Conservation (phyloP, 495 filamentous ascomycete genomes). For the Tricharina praecox region DNA sequence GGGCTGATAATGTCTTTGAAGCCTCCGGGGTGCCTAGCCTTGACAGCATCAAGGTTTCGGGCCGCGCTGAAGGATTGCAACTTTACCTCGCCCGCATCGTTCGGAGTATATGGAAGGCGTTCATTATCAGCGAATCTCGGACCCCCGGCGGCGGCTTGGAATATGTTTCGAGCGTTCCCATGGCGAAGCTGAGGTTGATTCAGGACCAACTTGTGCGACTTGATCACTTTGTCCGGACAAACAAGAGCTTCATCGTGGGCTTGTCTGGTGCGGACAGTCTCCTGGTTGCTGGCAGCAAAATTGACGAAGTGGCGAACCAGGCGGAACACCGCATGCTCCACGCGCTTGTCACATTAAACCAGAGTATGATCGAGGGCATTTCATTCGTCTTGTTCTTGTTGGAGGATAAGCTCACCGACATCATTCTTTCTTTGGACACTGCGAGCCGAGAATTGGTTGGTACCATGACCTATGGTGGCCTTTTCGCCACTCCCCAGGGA, state of each 20-base stretch:
- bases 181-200: constrained; percentile 50
- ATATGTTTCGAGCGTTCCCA: constrained; percentile 43
- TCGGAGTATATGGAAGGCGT: constrained; percentile 65
- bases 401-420: constrained; percentile 78
- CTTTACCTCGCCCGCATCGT: constrained; percentile 74
- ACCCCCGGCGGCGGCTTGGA: constrained; percentile 25
- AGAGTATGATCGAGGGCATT: constrained; percentile 82
- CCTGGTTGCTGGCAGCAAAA: constrained; percentile 49
- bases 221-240: constrained; percentile 61
- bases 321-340: constrained; percentile 85
- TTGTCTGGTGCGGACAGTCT: constrained; percentile 71
- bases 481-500: constrained; percentile 63
- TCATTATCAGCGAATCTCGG: constrained; percentile 30
- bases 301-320: constrained; percentile 78
- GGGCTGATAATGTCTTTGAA: constrained; percentile 28
- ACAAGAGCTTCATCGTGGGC: constrained; percentile 81
- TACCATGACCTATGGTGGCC: constrained; percentile 63
- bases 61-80: constrained; percentile 70
- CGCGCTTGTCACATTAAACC: constrained; percentile 63
- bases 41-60: constrained; percentile 71
- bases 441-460: constrained; percentile 47
- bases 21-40: constrained; percentile 35
- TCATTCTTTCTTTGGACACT: constrained; percentile 61
- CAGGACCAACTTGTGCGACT: constrained; percentile 67
- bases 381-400: constrained; percentile 87